Conservation (phyloP, 495 filamentous ascomycete species). For the Pyronema domesticum region DNA sequence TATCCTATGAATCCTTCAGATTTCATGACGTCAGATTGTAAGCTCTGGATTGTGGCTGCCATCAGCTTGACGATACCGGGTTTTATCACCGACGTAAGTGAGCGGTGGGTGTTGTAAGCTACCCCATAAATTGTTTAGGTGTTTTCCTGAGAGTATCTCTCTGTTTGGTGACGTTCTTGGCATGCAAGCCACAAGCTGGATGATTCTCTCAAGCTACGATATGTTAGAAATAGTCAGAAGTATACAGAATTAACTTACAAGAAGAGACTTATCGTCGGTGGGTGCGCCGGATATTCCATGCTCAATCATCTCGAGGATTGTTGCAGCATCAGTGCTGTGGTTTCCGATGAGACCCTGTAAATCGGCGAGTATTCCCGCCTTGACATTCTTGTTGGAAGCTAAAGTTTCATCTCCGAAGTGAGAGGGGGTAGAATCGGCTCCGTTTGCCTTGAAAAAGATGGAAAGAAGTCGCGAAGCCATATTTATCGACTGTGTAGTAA, state of each 20-base stretch:
- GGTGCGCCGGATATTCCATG: not conserved
- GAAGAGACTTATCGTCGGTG: not conserved
- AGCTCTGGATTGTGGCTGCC: conserved; percentile 40
- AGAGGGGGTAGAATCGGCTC: no score
- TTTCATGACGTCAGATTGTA: not conserved
- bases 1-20: conserved; percentile 5
- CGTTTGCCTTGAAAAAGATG: no score
- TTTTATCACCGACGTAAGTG: conserved; percentile 32
- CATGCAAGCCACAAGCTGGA: conserved; percentile 8
- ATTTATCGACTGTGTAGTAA: no score
- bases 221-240: not conserved
- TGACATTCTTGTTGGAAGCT: not conserved
- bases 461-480: no score
- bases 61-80: conserved; percentile 47
- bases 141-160: conserved; percentile 8
- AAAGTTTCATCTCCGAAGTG: not conserved
- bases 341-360: not conserved
- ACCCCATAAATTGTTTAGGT: conserved; percentile 41
- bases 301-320: not conserved
- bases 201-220: conserved; percentile 12
- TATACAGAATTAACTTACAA: not conserved
- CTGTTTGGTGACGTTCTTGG: conserved; percentile 6
- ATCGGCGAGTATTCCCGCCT: not conserved
- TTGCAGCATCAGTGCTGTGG: not conserved
- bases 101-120: conserved; percentile 48